Conservation (phyloP, 1,284 basidiomycete genomes). For the Rhodotorula sp. region DNA sequence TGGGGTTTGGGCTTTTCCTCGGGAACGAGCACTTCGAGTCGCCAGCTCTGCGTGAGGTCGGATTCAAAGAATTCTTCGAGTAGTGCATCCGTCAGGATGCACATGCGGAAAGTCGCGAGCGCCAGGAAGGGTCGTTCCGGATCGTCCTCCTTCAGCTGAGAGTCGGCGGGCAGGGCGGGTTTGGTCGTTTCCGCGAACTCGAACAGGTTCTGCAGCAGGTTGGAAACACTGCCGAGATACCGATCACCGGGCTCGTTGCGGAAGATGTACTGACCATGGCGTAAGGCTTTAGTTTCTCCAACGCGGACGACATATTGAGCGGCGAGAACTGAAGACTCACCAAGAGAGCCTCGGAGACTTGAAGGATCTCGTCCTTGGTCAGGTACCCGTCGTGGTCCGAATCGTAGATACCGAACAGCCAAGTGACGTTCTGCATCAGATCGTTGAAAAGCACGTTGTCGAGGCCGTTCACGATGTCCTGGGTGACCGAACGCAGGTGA, state of each 20-base stretch:
- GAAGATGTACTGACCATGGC: constrained; percentile 78
- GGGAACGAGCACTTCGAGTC: constrained; percentile 67
- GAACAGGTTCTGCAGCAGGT: constrained; percentile 95
- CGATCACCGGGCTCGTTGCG: constrained; percentile 95
- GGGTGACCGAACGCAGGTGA: constrained; percentile 7
- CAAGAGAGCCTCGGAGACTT: constrained; percentile 85
- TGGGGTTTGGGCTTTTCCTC: constrained; percentile 50
- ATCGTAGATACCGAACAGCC: constrained; percentile 96
- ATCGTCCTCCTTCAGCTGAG: constrained; percentile 8
- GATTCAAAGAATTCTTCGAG: constrained; percentile 91
- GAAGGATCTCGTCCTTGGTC: constrained; percentile 91
- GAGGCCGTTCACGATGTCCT: constrained; percentile 87
- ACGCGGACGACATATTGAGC: neutral
- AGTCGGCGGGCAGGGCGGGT: constrained; percentile 1
- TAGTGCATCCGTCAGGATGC: constrained; percentile 88
- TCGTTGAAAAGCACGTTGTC: constrained; percentile 93
- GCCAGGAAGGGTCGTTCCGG: constrained; percentile 45
- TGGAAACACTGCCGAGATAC: constrained; percentile 89
- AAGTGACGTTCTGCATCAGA: constrained; percentile 96
- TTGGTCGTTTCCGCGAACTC: constrained; percentile 80
- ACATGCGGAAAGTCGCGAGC: constrained; percentile 84
- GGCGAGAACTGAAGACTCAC: constrained; percentile 53
- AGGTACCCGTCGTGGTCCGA: constrained; percentile 92
- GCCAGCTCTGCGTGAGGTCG: constrained; percentile 82
- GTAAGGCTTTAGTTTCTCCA: no score